Conservation (phyloP, 2,329 filamentous ascomycete genomes). For the Microdochium trichocladiopsis region DNA sequence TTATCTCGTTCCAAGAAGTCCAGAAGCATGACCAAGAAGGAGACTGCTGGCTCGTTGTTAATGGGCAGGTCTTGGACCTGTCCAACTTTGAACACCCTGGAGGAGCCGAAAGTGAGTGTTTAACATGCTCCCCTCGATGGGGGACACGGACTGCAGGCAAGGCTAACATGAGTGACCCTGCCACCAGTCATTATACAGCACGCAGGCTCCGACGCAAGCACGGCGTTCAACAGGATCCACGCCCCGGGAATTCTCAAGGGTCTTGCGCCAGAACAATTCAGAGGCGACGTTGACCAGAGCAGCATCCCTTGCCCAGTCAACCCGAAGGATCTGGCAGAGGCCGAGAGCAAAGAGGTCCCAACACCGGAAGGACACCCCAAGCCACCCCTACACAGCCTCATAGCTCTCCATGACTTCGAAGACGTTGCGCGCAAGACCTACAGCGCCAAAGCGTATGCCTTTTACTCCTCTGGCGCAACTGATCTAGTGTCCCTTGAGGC, state of each 20-base stretch:
- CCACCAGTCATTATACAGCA: background rate
- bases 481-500: slow-evolving; percentile 14
- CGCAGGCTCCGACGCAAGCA: background rate
- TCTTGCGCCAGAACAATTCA: background rate
- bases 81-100: background rate
- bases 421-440: slow-evolving; percentile 5
- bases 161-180: background rate
- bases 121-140: background rate
- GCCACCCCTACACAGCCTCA: slow-evolving; percentile 7
- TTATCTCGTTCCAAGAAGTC: background rate
- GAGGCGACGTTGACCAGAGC: background rate
- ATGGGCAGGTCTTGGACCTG: background rate
- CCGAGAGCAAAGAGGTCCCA: background rate
- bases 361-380: background rate
- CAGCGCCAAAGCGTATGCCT: slow-evolving; percentile 13
- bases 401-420: slow-evolving; percentile 18
- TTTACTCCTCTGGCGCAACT: slow-evolving; percentile 13
- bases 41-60: background rate
- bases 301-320: background rate
- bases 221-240: background rate
- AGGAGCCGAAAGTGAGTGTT: background rate
- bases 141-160: background rate
- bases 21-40: background rate
- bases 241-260: background rate
- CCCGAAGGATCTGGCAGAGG: background rate